These are phyloP conservation scores for Coemansia sp. DNA, from an alignment of 192 early-diverging fungal species.

Conservation along the genomic window DNA sequence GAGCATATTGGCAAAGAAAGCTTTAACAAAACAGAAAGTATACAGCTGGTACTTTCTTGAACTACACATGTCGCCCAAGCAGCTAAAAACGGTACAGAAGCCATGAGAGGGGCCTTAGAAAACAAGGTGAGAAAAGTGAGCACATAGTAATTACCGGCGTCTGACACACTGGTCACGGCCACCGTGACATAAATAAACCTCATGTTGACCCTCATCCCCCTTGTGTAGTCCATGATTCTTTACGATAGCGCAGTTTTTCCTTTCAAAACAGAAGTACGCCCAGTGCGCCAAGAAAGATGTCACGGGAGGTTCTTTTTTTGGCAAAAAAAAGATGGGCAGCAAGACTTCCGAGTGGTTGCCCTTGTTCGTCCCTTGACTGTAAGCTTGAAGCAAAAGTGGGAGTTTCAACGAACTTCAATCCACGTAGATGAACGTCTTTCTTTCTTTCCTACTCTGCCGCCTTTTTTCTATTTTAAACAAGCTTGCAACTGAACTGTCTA, in stretches of 20 bases:
- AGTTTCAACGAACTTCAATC: not conserved
- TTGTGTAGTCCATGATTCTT: not conserved
- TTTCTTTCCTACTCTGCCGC: not conserved
- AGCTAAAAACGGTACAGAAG: not conserved
- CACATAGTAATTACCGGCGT: too few relatives aligned
- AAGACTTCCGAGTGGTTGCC: too few relatives aligned
- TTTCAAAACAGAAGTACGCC: not conserved
- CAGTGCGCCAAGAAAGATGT: not conserved
- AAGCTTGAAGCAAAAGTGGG: not conserved
- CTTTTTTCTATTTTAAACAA: not conserved
- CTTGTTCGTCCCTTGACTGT: not conserved
- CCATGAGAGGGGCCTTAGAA: too few relatives aligned
- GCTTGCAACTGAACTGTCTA: not conserved
- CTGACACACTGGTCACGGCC: not conserved
- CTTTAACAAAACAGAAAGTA: not conserved
- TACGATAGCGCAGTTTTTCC: not conserved
- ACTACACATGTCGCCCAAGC: not conserved
- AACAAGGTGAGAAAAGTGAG: too few relatives aligned
- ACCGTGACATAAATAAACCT: not conserved
- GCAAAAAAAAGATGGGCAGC: not conserved
- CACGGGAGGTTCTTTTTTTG: not conserved
- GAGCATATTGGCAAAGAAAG: not conserved
- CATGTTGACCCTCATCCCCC: not conserved
- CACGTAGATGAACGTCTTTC: not conserved
- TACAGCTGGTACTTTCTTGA: not conserved